Evolutionary conservation across 306 rosid genomes (phyloP), one percentile per base, ranked within the genome.

Genomic region (Prunus mongolica): DNA sequence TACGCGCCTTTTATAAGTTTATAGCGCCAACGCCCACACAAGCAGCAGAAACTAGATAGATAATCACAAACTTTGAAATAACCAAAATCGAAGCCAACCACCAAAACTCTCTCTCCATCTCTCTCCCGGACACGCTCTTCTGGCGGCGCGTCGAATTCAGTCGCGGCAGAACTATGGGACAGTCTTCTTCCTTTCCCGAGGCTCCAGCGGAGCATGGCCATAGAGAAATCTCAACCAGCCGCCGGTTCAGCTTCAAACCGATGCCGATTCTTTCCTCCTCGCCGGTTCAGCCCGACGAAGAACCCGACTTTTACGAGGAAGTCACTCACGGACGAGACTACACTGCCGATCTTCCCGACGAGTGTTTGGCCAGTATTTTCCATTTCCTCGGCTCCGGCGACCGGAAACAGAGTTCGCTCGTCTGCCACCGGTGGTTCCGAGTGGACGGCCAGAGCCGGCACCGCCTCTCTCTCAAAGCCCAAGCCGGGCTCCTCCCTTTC

Each of bases 381-480:
- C 85, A 84, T n/a, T 84, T 79, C 11, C 91, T 93, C 18, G 71
- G 83, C 81, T 18, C 89, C 78, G 79, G 56, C 3, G 97, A 93
- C 51, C 83, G 94, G 80, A 89, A 87, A 62, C 74, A 27, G 2
- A 84, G 94, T 73, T 90, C 97, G 13, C 75, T 87, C 5, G 97
- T 93, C 12, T 87, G 92, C 72, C 67, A 68, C 12, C 71, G 94
- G 72, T 90, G 97, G 97, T 64, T 79, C 30, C 88, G 76, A 3
- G 85, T 90, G 12, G 97, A 93, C 67, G 93, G 90, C 12, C 81
- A 87, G 75, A 83, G 78, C 82, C 96, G 96, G 14, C 81, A 75
- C 62, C 88, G 94, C 11, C 87, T 93, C 41, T 82, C 93, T 6
- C 79, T 93, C 19, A 79, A 68, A 25, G 93, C 90, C 20, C 78